Base-by-base conservation (phyloP, 1,139 yeast species). In the Candida tetrigidarum region DNA sequence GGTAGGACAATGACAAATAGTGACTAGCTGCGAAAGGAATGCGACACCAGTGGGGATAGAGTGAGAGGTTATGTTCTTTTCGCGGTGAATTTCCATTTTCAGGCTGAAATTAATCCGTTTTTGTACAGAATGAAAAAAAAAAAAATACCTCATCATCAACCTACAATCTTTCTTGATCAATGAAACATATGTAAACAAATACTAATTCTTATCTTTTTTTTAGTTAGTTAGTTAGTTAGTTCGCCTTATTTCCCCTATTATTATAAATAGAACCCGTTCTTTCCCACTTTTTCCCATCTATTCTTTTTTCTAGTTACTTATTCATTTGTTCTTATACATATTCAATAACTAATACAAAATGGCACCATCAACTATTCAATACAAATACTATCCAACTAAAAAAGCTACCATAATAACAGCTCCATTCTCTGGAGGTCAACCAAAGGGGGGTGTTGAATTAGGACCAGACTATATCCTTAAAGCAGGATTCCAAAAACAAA, bases 361-460 rank as follows among this genome's bases (percentile, higher is more conserved):
- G 3, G 12, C n/a, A 25, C 3, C 16, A 28, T 12, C 18, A 28
- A 28, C 32, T 11, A n/a, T 28, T 39, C 46, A 59, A 47, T 84
- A 75, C 71, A 78, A 80, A 52, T 81, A 70, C 59, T 78, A 77
- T 57, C 75, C 81, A 41, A 60, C 73, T 38, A 81, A 76, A 54
- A 72, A 80, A 49, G 79, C 82, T 25, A 77, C 89, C 16, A 70
- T 91, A 46, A 80, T 91, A 53, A 75, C 84, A 22, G 97, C 96
- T 0, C 97, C 97, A 43, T 91, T 91, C 63, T 83, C 92, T 29
- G 98, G 97, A n/a, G 99, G 99, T 48, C 99, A 92, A 66, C 95
- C 92, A 43, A 87, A 88, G 59, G 81, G 85, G 28, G 99, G 99
- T 45, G 97, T 92, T 33, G 98, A 92, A 59, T 79, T 83, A 47